phyloP scores from a whole-genome alignment of 2,329 filamentous ascomycete species.

The Epichloe sibirici region DNA sequence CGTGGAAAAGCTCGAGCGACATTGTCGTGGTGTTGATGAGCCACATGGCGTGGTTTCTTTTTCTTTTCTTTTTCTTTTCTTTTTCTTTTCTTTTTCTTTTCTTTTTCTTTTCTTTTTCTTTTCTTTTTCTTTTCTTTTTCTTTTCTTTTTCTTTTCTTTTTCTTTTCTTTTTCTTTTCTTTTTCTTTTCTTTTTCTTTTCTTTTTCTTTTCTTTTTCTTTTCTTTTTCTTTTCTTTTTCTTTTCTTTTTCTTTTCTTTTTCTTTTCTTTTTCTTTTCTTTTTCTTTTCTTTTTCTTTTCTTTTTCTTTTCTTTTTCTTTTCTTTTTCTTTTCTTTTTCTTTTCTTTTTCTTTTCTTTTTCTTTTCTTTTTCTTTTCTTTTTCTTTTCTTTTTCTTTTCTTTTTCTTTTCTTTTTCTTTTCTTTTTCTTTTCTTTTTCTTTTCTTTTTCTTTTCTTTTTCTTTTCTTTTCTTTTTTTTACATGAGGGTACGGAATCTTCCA shows the following conservation, averaged over 20 bases:
- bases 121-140: not conserved
- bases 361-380: not conserved
- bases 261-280: not conserved
- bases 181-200: not conserved
- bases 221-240: not conserved
- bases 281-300: not conserved
- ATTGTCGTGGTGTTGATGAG: conserved; percentile 1
- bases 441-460: no score
- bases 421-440: no score
- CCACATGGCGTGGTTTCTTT: not conserved
- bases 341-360: not conserved
- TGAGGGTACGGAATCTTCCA: no score
- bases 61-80: no score
- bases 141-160: not conserved
- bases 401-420: not conserved
- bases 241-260: not conserved
- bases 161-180: not conserved
- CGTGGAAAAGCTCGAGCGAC: conserved; percentile 1
- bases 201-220: not conserved
- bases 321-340: not conserved
- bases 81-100: not conserved
- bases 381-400: not conserved
- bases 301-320: not conserved
- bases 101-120: not conserved
- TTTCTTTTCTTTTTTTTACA: no score